Conservation (phyloP, 2,329 filamentous ascomycete genomes). For the Sphaerostilbella broomeana region DNA sequence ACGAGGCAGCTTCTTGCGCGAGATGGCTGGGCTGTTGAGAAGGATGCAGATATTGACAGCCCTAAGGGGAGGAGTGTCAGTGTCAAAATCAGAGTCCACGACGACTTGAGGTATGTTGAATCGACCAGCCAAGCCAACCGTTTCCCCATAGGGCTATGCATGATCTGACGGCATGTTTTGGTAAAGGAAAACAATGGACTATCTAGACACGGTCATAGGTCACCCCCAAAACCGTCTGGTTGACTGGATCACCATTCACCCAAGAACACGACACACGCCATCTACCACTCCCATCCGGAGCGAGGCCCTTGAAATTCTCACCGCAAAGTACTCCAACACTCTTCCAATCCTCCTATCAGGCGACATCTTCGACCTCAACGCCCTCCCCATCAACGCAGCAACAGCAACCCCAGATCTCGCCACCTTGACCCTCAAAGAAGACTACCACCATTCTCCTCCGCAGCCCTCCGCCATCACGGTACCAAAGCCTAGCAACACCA, state of each 20-base stretch:
- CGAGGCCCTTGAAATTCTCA: constrained; percentile 52
- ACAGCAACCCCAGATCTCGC: constrained; percentile 24
- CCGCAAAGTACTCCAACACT: constrained; percentile 42
- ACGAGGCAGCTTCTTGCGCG: constrained; percentile 44
- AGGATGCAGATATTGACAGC: constrained; percentile 36
- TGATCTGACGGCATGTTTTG: background rate
- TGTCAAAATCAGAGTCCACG: constrained; percentile 64
- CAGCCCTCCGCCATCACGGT: background rate
- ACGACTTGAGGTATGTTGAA: constrained; percentile 47
- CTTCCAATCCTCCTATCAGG: constrained; percentile 63
- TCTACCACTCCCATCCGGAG: constrained; percentile 56
- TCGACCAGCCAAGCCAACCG: too few species aligned
- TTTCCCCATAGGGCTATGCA: background rate
- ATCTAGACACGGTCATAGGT: constrained; percentile 55
- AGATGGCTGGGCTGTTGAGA: constrained; percentile 48
- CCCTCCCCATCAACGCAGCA: constrained; percentile 37
- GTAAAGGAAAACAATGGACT: constrained; percentile 53
- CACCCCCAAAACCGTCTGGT: constrained; percentile 45
- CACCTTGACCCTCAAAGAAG: constrained; percentile 23
- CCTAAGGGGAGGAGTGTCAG: constrained; percentile 52
- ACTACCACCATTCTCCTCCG: background rate
- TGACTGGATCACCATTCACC: constrained; percentile 66
- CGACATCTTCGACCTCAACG: constrained; percentile 55
- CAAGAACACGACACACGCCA: constrained; percentile 54
- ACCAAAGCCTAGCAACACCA: constrained; percentile 35